Evolutionary conservation across 352 stramenopile species (phyloP), one percentile per base, ranked within the genome.

Genomic region (Phytophthora parvispora): DNA sequence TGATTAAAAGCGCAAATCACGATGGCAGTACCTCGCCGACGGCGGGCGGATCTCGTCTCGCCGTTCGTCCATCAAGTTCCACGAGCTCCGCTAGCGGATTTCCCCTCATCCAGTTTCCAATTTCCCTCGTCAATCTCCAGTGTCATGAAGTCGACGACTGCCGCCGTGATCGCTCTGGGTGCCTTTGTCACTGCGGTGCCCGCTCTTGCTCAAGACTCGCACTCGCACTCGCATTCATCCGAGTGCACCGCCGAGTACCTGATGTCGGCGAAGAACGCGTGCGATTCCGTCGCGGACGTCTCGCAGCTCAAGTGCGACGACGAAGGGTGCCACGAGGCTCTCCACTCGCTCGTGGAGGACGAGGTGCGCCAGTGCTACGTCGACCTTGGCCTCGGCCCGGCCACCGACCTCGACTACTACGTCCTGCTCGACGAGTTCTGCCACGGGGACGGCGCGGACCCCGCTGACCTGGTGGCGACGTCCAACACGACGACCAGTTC

Each of bases 221-320:
- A 45, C 38, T 45, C 38, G 22, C 38, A 60, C 52, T 64, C 62
- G 36, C 52, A 64, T n/a, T 55, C 51, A 13, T 70, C 63, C 6
- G 63, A 70, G 15, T 79, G 75, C 49, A 78, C 64, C 4, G 53
- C 66, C 12, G 63, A 76, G 63, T 61, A 22, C 36, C 52, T 76
- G 57, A 38, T 40, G 36, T 61, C 68, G 25, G 32, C 48, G 25
- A 80, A 75, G 50, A 68, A 65, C 22, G 61, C 77, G 15, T 85
- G 77, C 16, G 77, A 85, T 52, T 74, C 71, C 34, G 38, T 85
- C n/a, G 60, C 64, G 10, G 70, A 72, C 48, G 68, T 75, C 55
- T 80, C 77, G 28, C 74, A 83, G 47, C 58, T 73, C 47, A 83
- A 85, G 38, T 85, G 74, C 43, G 73, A 81, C 42, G 60, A 54